phyloP scores from a whole-genome alignment of 805 yeast genomes.

The Nakazawaea sp. region DNA sequence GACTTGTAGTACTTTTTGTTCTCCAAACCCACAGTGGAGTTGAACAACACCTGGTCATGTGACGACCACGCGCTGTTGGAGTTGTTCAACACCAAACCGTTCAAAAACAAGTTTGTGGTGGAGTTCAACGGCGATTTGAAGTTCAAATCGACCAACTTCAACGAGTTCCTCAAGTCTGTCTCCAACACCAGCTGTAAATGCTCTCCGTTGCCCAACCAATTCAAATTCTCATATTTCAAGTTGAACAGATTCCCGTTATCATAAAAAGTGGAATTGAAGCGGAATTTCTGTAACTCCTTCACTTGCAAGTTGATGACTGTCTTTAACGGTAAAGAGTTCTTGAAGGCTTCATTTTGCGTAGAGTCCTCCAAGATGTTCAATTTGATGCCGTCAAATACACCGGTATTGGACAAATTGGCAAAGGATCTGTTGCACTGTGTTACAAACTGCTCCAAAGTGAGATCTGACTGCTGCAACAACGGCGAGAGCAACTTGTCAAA shows the following conservation, averaged over 20 bases:
- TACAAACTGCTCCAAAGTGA: conserved; percentile 37
- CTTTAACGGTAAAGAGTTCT: conserved; percentile 25
- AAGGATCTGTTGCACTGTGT: conserved; percentile 15
- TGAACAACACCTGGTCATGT: conserved; percentile 43
- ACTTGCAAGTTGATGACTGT: conserved; percentile 28
- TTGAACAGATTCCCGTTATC: conserved; percentile 27
- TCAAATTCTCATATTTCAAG: conserved; percentile 31
- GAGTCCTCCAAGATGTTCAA: conserved; percentile 16
- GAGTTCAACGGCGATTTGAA: conserved; percentile 35
- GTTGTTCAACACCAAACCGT: conserved; percentile 42
- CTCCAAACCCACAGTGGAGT: conserved; percentile 46
- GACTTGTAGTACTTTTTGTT: conserved; percentile 21
- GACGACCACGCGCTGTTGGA: conserved; percentile 39
- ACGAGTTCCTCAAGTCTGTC: conserved; percentile 34
- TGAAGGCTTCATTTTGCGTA: conserved; percentile 4
- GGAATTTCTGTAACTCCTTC: conserved; percentile 19
- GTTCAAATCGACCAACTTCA: conserved; percentile 41
- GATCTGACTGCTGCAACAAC: conserved; percentile 25
- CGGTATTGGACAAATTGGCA: conserved; percentile 18
- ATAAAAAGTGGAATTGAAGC: conserved; percentile 27
- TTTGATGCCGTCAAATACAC: conserved; percentile 20
- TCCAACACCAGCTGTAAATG: conserved; percentile 41
- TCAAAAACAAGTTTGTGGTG: conserved; percentile 38
- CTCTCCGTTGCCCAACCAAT: conserved; percentile 68
- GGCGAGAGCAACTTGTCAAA: conserved; percentile 40